Conservation (phyloP, 805 yeast species). For the Maudiozyma saulgeensis region DNA sequence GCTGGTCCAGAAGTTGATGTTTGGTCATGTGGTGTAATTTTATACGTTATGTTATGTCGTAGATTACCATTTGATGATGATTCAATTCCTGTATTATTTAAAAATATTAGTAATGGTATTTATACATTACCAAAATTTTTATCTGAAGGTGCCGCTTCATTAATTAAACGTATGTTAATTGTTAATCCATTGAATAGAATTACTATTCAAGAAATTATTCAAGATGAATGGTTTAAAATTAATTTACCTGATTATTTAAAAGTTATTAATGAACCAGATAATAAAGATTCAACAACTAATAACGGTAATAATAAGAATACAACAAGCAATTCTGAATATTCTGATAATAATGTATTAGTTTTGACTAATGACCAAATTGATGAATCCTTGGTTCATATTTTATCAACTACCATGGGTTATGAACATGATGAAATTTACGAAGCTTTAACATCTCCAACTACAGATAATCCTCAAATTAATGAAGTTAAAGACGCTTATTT, state of each 20-base stretch:
- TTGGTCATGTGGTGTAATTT: constrained; percentile 93
- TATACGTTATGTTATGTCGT: constrained; percentile 93
- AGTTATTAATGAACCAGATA: constrained; percentile 31
- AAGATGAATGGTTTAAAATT: constrained; percentile 86
- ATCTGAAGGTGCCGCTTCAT: constrained; percentile 73
- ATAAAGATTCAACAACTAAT: constrained; percentile 5
- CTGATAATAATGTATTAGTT: neutral
- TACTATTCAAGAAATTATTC: constrained; percentile 83
- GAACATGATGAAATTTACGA: constrained; percentile 74
- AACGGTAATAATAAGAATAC: neutral
- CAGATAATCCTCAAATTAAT: constrained; percentile 43
- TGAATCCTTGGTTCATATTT: constrained; percentile 63
- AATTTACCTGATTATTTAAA: constrained; percentile 72
- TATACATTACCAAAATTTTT: constrained; percentile 82
- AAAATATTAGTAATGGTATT: constrained; percentile 86
- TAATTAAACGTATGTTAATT: constrained; percentile 82
- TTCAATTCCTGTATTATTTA: constrained; percentile 86
- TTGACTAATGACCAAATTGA: constrained; percentile 37
- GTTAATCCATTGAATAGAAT: constrained; percentile 92
- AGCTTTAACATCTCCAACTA: constrained; percentile 41
- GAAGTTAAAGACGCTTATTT: constrained; percentile 83
- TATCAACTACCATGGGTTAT: constrained; percentile 81
- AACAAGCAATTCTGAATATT: neutral
- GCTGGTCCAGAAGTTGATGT: constrained; percentile 99
- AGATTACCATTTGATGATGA: constrained; percentile 94